A percentile compares a stretch with the other conserved stretches of the same genome.
Conservation (phyloP, 208 protist genomes). For the Acanthamoeba healyi region DNA sequence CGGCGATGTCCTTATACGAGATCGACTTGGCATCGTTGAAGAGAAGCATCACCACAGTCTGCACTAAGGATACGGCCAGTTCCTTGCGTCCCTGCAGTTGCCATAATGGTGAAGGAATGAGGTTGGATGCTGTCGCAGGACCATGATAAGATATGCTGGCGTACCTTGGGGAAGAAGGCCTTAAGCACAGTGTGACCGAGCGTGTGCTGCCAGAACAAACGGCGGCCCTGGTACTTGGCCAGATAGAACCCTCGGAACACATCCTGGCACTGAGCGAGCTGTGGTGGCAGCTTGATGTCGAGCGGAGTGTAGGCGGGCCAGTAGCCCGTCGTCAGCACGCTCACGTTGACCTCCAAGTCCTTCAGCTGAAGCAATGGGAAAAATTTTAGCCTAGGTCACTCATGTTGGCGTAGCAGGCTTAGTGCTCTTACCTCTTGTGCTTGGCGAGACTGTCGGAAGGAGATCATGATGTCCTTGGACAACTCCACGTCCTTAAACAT, state of each 20-base stretch:
- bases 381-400: too few relatives aligned
- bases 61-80: constrained; percentile 93
- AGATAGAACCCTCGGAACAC: constrained; percentile 93
- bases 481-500: constrained; percentile 96
- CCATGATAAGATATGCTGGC: background rate
- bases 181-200: constrained; percentile 91
- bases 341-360: constrained; percentile 90
- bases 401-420: too few relatives aligned
- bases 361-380: background rate
- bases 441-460: constrained; percentile 50
- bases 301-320: constrained; percentile 92
- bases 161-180: constrained; percentile 82
- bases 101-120: background rate
- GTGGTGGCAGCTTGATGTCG: constrained; percentile 79
- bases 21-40: constrained; percentile 91
- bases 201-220: constrained; percentile 94
- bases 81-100: constrained; percentile 88
- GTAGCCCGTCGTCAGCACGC: constrained; percentile 94
- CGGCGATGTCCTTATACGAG: constrained; percentile 87
- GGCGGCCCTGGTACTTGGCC: constrained; percentile 89
- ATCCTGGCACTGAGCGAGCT: constrained; percentile 87
- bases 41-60: constrained; percentile 93
- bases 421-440: constrained; percentile 21
- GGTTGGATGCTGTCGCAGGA: background rate
- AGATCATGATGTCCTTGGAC: constrained; percentile 86